Base-by-base conservation (phyloP, 371 early-diverging fungal genomes). In the Polyrhizophydium stewartii region DNA sequence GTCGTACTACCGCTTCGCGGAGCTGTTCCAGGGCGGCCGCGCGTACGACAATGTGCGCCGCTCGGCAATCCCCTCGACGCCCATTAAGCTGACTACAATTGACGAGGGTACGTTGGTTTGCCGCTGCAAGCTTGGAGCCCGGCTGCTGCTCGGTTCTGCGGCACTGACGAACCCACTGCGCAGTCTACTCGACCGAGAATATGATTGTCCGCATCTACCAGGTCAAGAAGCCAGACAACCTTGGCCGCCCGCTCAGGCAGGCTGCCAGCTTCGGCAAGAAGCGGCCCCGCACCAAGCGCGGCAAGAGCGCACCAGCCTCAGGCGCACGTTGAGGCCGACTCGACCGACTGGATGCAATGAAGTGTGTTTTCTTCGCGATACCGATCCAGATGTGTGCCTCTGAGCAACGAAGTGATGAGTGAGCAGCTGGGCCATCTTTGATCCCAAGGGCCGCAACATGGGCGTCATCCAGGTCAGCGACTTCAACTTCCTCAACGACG, bases 1-100 rank as follows among this genome's bases (percentile, higher is more conserved):
- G 87, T 86, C 88, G 58, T 98, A 97, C 73, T 96, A 98, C 68
- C 87, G 98, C 46, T 94, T 95, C 70, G 67, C 83, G 21, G 96
- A 95, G 57, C 72, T 96, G 47, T 90, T 89, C 71, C 89, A 91
- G 17, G 88, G 88, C 0, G 77, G 85, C 13, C 85, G 68, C 41
- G 62, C 71, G 17, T 77, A 82, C 55, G 99, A 97, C 66, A 88
- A 92, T 58, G 98, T 96, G 24, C 89, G 99, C 40, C 79, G 85
- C n/a, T 82, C 89, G 31, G 73, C 76, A 24, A 80, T 96, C 58
- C 89, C 92, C 1, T 66, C 78, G 0, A 85, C 86, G 59, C 85
- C 88, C 2, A 92, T 96, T 38, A 87, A 88, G 47, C 76, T 98
- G 33, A 81, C 82, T 28, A 88, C 87, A 22, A 65, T 98, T 55